Evolutionary conservation across 1,139 yeast species (phyloP), one percentile per base, ranked within the genome.

Genomic region (Candida tetrigidarum): DNA sequence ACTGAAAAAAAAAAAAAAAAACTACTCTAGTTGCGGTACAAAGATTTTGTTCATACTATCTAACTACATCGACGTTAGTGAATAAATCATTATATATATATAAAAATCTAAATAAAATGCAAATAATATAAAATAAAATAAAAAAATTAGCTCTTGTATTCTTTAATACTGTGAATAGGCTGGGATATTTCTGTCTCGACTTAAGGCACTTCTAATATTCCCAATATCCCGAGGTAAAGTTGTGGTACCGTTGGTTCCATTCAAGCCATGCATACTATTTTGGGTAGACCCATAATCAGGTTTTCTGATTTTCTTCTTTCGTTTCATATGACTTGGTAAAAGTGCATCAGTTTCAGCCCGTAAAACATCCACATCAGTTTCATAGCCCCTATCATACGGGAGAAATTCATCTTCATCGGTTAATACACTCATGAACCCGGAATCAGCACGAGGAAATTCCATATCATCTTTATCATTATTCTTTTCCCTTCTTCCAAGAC

Each of bases 351-450:
- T 51, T 48, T 71, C 78, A 12, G 58, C 53, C 8, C 67, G 50
- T 14, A 64, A 48, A 49, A 66, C 62, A 50, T 72, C 79, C 42
- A 69, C 70, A 50, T 74, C 80, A 4, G 78, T 74, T 50, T 74
- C 80, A 51, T 74, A 74, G 1, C 80, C 80, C 33, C 68, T 53
- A 50, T 74, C 79, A 46, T 55, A 59, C 4, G 54, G 49, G 28
- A 47, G 45, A 16, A 30, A 48, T 4, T 52, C 57, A 6, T 54
- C 57, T 20, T 68, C 69, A 32, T 62, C 68, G 1, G 65, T 56
- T 3, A 68, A 62, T 15, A 74, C 73, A 33, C 69, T 58, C 78
- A 74, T 74, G 48, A 64, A 73, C 35, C 67, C 69, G 2, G 69
- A 52, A 33, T 62, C 67, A n/a, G 53, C 51, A 11, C 59, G 50